Evolutionary conservation across 2,329 filamentous ascomycete genomes (phyloP).

Genomic region (Monosporascus sp.): DNA sequence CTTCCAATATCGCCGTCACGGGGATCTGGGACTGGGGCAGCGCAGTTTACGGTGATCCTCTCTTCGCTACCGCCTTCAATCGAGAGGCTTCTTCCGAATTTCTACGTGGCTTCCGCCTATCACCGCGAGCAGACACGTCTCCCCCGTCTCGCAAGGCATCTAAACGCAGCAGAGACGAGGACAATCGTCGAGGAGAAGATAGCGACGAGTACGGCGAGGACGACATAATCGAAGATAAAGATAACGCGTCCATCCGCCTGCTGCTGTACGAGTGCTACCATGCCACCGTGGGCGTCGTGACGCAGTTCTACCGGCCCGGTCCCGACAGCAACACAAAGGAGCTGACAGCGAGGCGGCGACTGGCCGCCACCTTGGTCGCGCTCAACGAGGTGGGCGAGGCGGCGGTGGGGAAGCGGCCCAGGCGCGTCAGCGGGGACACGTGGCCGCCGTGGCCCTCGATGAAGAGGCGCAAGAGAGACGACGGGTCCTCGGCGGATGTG

Average conservation of each 20-base stretch:
- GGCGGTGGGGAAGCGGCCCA: conserved; percentile 24
- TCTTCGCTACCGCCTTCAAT: conserved; percentile 47
- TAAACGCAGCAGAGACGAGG: not conserved
- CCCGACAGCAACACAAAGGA: conserved; percentile 45
- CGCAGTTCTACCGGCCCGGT: conserved; percentile 49
- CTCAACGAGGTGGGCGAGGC: conserved; percentile 38
- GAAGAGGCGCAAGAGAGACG: conserved; percentile 36
- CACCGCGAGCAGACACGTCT: not conserved
- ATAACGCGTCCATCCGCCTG: conserved; percentile 41
- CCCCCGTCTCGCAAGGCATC: not conserved
- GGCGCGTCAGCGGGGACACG: conserved; percentile 35
- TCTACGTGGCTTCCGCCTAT: conserved; percentile 39
- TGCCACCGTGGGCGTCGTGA: conserved; percentile 46
- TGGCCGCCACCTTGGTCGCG: conserved; percentile 42
- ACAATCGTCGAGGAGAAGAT: conserved; percentile 1
- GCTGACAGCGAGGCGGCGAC: conserved; percentile 46
- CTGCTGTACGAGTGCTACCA: conserved; percentile 57
- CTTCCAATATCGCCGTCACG: conserved; percentile 31
- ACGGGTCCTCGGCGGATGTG: no score
- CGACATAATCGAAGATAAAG: conserved; percentile 37
- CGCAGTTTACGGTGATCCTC: conserved; percentile 55
- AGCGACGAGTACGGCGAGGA: conserved; percentile 7
- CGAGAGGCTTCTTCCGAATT: conserved; percentile 40
- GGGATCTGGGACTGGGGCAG: conserved; percentile 56
- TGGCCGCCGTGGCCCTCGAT: conserved; percentile 28